Conservation (phyloP, 2,329 filamentous ascomycete genomes). For the Diaporthe longicolla region DNA sequence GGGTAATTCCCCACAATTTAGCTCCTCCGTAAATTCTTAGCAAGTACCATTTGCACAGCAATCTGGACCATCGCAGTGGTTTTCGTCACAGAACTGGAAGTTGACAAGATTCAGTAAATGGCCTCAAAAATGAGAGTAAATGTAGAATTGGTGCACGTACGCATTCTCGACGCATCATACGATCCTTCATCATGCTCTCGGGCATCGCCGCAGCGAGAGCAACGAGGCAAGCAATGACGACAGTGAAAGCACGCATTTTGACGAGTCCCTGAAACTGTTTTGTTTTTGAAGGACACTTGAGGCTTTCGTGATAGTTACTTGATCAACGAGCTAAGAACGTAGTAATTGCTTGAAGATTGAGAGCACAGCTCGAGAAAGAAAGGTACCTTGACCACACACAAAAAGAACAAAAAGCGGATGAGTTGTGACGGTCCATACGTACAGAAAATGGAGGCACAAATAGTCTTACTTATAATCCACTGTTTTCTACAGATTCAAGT, state of each 20-base stretch:
- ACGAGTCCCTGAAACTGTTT: background rate
- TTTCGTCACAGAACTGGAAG: constrained; percentile 14
- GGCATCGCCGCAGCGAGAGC: constrained; percentile 20
- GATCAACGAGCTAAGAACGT: background rate
- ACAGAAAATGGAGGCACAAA: background rate
- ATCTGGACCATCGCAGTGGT: constrained; percentile 14
- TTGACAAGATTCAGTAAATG: background rate
- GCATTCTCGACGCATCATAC: constrained; percentile 22
- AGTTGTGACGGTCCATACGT: background rate
- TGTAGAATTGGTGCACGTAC: background rate
- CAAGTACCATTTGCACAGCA: constrained; percentile 31
- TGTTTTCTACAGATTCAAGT: background rate
- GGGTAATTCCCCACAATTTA: background rate
- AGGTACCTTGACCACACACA: background rate
- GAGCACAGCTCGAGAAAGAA: background rate
- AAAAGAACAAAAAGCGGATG: background rate
- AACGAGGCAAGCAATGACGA: constrained; percentile 19
- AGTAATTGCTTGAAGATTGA: no score
- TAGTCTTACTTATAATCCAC: background rate
- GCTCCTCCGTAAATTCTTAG: background rate
- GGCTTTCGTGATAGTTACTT: background rate
- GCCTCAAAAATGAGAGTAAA: background rate
- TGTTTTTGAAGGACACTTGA: background rate
- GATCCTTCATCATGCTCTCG: constrained; percentile 28
- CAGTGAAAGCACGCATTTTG: constrained; percentile 12